phyloP scores from a whole-genome alignment of 2,329 filamentous ascomycete species.

The Pseudogymnoascus sp. region DNA sequence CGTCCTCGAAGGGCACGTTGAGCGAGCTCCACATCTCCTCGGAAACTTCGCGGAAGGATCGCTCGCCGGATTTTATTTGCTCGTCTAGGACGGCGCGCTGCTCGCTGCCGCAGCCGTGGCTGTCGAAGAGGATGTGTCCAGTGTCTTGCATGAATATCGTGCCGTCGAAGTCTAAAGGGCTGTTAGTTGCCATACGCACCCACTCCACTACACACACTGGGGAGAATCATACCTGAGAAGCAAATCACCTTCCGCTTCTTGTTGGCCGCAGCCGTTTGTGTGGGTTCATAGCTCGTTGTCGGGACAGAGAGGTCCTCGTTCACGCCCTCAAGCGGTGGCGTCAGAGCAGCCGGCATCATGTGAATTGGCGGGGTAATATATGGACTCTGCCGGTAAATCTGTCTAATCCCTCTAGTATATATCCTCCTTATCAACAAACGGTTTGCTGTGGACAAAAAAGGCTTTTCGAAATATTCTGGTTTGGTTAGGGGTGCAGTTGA shows the following conservation, averaged over 20 bases:
- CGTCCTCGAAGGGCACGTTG: conserved; percentile 58
- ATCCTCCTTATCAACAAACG: neutral
- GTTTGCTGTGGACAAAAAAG: neutral
- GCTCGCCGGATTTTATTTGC: conserved; percentile 57
- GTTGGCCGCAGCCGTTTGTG: conserved; percentile 25
- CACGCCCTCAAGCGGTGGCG: conserved; percentile 25
- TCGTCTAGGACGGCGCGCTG: conserved; percentile 49
- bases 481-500: neutral
- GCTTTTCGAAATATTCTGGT: neutral
- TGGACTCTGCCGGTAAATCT: neutral
- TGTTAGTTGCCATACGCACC: conserved; percentile 4
- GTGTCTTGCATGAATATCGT: conserved; percentile 67
- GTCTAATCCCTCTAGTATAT: neutral
- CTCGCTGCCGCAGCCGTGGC: conserved; percentile 52
- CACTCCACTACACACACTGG: neutral
- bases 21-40: conserved; percentile 65
- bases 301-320: conserved; percentile 25
- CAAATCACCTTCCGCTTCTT: conserved; percentile 50
- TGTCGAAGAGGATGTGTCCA: conserved; percentile 61
- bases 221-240: conserved; percentile 41
- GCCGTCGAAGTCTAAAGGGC: conserved; percentile 54
- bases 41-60: conserved; percentile 61
- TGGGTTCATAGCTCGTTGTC: conserved; percentile 20
- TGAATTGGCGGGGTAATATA: conserved; percentile 9
- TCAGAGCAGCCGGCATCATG: conserved; percentile 34